These are phyloP conservation scores for Limonium bicolor DNA, from an alignment of 148 eudicot genomes.

Conservation along the genomic window DNA sequence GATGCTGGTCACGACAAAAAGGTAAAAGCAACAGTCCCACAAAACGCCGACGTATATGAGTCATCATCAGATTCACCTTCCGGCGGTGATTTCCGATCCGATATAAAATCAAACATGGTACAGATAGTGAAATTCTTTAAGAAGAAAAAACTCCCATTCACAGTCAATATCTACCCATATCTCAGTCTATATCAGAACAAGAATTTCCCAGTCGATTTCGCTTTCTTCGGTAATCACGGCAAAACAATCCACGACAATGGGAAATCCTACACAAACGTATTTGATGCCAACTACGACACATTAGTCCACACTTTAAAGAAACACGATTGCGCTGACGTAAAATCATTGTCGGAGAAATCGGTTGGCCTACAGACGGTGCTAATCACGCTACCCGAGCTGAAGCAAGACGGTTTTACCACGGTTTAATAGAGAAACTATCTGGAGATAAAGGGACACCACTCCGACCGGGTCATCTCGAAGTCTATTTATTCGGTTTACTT, in stretches of 20 bases:
- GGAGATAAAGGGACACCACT: slow-evolving; percentile 35
- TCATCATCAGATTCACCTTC: slow-evolving; percentile 44
- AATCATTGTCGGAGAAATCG: slow-evolving; percentile 44
- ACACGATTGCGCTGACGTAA: slow-evolving; percentile 24
- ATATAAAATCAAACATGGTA: slow-evolving; percentile 34
- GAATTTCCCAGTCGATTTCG: slow-evolving; percentile 30
- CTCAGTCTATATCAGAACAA: slow-evolving; percentile 27
- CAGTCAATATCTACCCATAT: slow-evolving; percentile 50
- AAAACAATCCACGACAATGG: slow-evolving; percentile 23
- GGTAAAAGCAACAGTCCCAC: slow-evolving; percentile 67
- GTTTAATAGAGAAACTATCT: slow-evolving; percentile 25
- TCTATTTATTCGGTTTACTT: slow-evolving; percentile 31
- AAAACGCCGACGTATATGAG: slow-evolving; percentile 68
- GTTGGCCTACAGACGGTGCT: slow-evolving; percentile 58
- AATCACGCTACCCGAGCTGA: slow-evolving; percentile 9
- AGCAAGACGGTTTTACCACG: slow-evolving; percentile 35
- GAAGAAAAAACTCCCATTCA: slow-evolving; percentile 19
- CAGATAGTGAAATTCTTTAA: slow-evolving; percentile 29
- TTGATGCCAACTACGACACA: slow-evolving; percentile 46
- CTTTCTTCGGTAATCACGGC: slow-evolving; percentile 31
- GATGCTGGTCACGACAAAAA: slow-evolving; percentile 33
- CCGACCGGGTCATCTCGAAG: slow-evolving; percentile 24
- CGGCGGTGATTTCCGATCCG: slow-evolving; percentile 38
- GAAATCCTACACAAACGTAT: slow-evolving; percentile 21
- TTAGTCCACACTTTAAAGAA: slow-evolving; percentile 38